These are phyloP conservation scores for Gliomastix tumulicola DNA, from an alignment of 2,329 filamentous ascomycete species.

Conservation along the genomic window DNA sequence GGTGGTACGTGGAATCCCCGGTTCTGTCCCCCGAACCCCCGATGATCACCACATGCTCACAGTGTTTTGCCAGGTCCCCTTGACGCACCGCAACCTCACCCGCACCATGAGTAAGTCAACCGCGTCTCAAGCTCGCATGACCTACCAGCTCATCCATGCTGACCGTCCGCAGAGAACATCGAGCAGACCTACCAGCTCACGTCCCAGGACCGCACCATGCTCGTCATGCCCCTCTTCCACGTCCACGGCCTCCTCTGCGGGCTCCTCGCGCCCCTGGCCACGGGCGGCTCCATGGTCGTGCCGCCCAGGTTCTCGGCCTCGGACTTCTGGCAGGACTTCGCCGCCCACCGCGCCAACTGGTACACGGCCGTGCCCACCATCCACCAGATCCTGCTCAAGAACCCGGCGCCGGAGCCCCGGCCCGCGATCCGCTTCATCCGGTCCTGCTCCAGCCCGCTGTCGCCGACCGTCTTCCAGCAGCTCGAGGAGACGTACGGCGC, in stretches of 20 bases:
- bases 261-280: constrained; percentile 69
- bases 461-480: constrained; percentile 73
- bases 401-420: constrained; percentile 57
- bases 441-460: constrained; percentile 78
- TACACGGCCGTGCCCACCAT: constrained; percentile 92
- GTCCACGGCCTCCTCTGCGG: constrained; percentile 83
- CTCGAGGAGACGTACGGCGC: constrained; percentile 70
- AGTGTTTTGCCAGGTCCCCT: constrained; percentile 62
- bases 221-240: constrained; percentile 89
- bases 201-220: constrained; percentile 66
- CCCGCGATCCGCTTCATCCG: constrained; percentile 79
- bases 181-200: constrained; percentile 69
- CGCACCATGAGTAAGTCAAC: constrained; percentile 62
- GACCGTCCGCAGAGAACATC: constrained; percentile 55
- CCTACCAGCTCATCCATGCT: not conserved
- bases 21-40: no score
- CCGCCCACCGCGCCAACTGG: constrained; percentile 72
- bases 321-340: constrained; percentile 78
- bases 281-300: constrained; percentile 73
- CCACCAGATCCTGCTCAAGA: constrained; percentile 80
- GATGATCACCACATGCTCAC: no score
- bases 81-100: constrained; percentile 75
- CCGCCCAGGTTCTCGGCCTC: constrained; percentile 73
- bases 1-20: constrained; percentile 46
- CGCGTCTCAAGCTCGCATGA: constrained; percentile 2